phyloP scores from a whole-genome alignment of 768 basidiomycete genomes.

The Mycena kentingensis region DNA sequence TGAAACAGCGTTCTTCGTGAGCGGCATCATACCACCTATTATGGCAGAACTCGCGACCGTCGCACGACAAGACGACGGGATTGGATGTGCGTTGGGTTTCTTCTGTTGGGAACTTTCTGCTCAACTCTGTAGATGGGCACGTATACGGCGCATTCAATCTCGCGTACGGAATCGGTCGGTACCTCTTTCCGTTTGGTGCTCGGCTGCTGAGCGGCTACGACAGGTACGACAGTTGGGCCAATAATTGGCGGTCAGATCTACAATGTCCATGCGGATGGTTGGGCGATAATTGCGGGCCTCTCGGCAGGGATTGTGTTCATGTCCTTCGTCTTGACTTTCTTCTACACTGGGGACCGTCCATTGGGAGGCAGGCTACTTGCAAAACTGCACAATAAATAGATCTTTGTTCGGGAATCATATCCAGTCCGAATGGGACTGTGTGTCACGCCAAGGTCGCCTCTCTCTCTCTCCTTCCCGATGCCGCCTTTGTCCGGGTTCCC shows the following conservation, averaged over 20 bases:
- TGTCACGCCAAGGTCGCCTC: too few relatives aligned
- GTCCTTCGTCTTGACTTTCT: too few relatives aligned
- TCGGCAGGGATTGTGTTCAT: too few relatives aligned
- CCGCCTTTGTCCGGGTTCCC: too few relatives aligned
- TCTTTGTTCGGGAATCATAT: too few relatives aligned
- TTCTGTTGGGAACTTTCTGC: neutral
- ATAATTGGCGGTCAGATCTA: slow-evolving; percentile 61
- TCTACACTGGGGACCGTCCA: too few relatives aligned
- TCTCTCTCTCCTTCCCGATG: too few relatives aligned
- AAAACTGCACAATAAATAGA: too few relatives aligned
- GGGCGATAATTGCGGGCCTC: too few relatives aligned
- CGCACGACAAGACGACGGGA: slow-evolving; percentile 54
- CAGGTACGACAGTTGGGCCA: slow-evolving; percentile 56
- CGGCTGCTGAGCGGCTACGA: neutral
- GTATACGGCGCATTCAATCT: slow-evolving; percentile 77
- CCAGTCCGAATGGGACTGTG: too few relatives aligned
- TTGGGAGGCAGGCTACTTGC: too few relatives aligned
- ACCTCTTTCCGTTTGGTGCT: neutral
- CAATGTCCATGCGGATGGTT: slow-evolving; percentile 49
- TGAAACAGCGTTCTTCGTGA: slow-evolving; percentile 58
- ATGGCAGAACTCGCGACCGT: slow-evolving; percentile 69
- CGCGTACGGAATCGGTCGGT: slow-evolving; percentile 56
- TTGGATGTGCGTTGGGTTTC: slow-evolving; percentile 57
- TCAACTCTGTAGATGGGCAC: slow-evolving; percentile 58
- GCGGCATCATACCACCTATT: slow-evolving; percentile 60